Evolutionary conservation across 2,329 filamentous ascomycete species (phyloP), one percentile per base, ranked within the genome.

Genomic region (Calonectria fujianensis): DNA sequence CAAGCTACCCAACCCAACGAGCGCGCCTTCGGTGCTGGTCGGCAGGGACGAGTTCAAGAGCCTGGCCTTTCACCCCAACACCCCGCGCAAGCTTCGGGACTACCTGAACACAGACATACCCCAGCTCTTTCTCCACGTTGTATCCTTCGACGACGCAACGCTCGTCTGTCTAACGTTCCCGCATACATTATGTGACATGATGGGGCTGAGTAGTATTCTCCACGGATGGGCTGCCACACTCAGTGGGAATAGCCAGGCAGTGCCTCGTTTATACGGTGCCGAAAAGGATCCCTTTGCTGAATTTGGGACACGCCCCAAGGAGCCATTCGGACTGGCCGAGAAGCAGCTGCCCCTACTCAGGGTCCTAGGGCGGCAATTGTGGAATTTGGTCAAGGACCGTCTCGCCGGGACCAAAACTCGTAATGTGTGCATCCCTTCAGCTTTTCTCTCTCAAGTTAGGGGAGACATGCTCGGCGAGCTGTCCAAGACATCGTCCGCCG

Each of bases 21-120:
- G 8, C 37, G 32, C 24, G 24, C 57, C 57, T 4, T 63, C 57
- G 9, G 57, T 63, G 20, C 37, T 63, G 2, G 35, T 29, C 5
- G 35, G 35, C 24, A 41, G 24, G 24, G 57, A 63, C 9, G 39
- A 41, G 32, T 63, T 63, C 57, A 29, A 29, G 20, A 41, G 57
- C 35, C 18, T 63, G 27, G 35, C 57, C 16, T 63, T 63, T 20
- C 57, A 63, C 20, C 35, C 57, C 1, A 37, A 63, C 16, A 63
- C 57, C 11, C 57, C 57, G 7, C 57, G 24, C 13, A 63, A 63
- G 35, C 57, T 63, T 27, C 57, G 37, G n/a, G 35, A 63, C n/a
- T 63, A 63, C 57, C n/a, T 63, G 57, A 63, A 20, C 39, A 27
- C 57, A 7, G 57, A 63, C 16, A 63, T 63, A 63, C 57, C 57